Percentiles rank a stretch among this genome's conserved stretches.
phyloP scores from a whole-genome alignment of 768 basidiomycete species.

The Hygrophoropsis aurantiaca region DNA sequence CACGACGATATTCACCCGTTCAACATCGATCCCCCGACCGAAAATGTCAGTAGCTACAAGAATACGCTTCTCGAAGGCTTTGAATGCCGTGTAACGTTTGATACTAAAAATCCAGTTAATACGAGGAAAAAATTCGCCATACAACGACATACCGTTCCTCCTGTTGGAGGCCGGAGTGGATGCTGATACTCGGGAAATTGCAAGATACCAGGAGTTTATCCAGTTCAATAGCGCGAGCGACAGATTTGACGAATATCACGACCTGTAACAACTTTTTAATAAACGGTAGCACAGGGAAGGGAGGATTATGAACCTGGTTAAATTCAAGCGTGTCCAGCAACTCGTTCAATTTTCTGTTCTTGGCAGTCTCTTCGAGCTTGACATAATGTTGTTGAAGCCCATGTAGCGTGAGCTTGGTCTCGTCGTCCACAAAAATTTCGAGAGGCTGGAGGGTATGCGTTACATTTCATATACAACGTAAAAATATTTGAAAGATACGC shows the following conservation, averaged over 20 bases:
- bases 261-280: slow-evolving; percentile 54
- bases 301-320: slow-evolving; percentile 71
- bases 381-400: slow-evolving; percentile 99
- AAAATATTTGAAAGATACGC: slow-evolving; percentile 30
- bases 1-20: slow-evolving; percentile 98
- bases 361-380: slow-evolving; percentile 90
- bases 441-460: slow-evolving; percentile 64
- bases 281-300: not conserved
- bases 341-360: slow-evolving; percentile 97
- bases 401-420: slow-evolving; percentile 96
- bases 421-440: slow-evolving; percentile 99
- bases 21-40: slow-evolving; percentile 98
- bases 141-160: slow-evolving; percentile 80
- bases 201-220: slow-evolving; percentile 95
- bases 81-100: slow-evolving; percentile 94
- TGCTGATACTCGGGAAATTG: slow-evolving; percentile 97
- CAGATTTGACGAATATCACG: slow-evolving; percentile 99
- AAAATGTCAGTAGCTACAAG: slow-evolving; percentile 99
- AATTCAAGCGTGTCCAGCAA: slow-evolving; percentile 95
- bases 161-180: slow-evolving; percentile 92
- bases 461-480: not conserved
- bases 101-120: slow-evolving; percentile 55
- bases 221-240: slow-evolving; percentile 92
- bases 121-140: not conserved
- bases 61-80: slow-evolving; percentile 99